Conservation (phyloP, 2,329 filamentous ascomycete genomes). For the Apiospora saccharicola region DNA sequence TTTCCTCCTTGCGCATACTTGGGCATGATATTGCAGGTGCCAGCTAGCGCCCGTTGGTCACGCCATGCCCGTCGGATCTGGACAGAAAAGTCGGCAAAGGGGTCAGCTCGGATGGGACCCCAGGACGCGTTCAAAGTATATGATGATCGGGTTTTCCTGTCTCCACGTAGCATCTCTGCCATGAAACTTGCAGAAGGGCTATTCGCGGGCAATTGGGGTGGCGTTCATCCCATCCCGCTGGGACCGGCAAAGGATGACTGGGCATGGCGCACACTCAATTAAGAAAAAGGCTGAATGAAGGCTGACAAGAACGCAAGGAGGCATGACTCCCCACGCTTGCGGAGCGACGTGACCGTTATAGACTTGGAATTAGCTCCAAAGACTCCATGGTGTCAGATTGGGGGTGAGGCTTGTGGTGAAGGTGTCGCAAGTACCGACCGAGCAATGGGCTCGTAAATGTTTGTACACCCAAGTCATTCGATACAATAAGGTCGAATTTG, state of each 20-base stretch:
- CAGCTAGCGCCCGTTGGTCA: background rate
- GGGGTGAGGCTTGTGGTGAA: background rate
- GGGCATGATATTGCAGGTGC: background rate
- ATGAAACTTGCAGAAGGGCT: background rate
- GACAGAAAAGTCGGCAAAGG: background rate
- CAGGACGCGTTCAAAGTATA: background rate
- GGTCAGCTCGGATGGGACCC: conserved; percentile 9
- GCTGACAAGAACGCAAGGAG: background rate
- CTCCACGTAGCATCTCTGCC: background rate
- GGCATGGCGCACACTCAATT: background rate
- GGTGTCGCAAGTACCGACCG: background rate
- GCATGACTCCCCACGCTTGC: background rate
- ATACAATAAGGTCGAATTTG: conserved; percentile 2
- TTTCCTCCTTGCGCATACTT: conserved; percentile 6
- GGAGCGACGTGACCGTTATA: conserved; percentile 10
- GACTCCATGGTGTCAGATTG: background rate
- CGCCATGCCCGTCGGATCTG: background rate
- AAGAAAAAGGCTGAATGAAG: background rate
- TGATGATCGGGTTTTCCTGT: background rate
- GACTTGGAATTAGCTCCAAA: conserved; percentile 1
- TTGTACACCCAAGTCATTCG: background rate
- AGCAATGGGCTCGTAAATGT: background rate
- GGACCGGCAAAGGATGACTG: background rate
- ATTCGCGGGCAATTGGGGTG: conserved; percentile 1
- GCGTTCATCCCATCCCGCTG: conserved; percentile 12